Base-by-base conservation (phyloP, 768 basidiomycete species). In the Agrocybe praecox region DNA sequence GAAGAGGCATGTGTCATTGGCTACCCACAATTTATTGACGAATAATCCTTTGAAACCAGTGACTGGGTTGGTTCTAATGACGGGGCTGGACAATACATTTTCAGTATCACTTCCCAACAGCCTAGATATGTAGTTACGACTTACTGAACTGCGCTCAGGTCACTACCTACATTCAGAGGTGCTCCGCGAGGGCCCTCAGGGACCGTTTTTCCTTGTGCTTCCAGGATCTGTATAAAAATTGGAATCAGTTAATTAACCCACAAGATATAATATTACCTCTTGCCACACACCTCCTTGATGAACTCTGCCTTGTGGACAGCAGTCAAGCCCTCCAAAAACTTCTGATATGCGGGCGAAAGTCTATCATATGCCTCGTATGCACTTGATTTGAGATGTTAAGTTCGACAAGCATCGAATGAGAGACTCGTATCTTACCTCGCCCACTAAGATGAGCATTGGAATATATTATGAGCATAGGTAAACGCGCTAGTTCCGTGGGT, bases 291-390 rank as follows among this genome's bases (percentile, higher is more conserved):
- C 33, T 76, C 65, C 36, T 72, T 54, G 67, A 81, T 81, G 52
- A 72, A 67, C 49, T 74, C 68, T 18, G 75, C 84, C 43, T 74
- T 69, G 61, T 88, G 85, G 1, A 79, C 66, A 0, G 86, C 86
- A 1, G 80, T 83, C 14, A 88, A 69, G 8, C 82, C 81, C 63
- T 86, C 84, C 43, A 88, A 72, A 67, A 85, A 85, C 33, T 72
- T 74, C 48, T 76, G 71, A 57, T 77, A 77, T 4, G 79, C 73
- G 9, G 83, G 83, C 1, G 85, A 86, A 21, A 89, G 78, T 15
- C 81, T 73, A 67, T 86, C 84, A 69, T 87, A 89, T 9, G 83
- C 85, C 64, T 85, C 85, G 60, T 86, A 88, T 2, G 75, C 82
- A 56, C 79, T 78, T 23, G 19, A 33, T 6, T 32, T n/a, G 11